phyloP scores from a whole-genome alignment of 805 yeast species.

The Yarrowia alimentaria region DNA sequence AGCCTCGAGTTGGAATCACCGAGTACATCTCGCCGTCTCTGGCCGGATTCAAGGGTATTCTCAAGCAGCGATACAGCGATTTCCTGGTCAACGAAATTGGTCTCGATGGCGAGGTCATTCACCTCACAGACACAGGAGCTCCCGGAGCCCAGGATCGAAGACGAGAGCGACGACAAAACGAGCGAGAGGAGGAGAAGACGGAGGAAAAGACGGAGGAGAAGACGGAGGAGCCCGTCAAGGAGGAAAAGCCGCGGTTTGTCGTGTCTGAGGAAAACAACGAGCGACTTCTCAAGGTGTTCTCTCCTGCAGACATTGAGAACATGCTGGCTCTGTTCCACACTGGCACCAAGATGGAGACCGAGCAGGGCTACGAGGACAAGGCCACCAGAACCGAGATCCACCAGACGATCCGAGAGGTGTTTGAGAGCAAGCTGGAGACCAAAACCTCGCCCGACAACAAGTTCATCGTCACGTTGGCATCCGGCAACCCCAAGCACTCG shows the following conservation, averaged over 20 bases:
- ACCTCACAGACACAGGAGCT: slow-evolving; percentile 70
- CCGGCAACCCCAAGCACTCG: slow-evolving; percentile 45
- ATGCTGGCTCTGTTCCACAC: slow-evolving; percentile 55
- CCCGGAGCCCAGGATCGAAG: slow-evolving; percentile 44
- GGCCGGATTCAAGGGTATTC: slow-evolving; percentile 70
- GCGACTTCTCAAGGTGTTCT: slow-evolving; percentile 54
- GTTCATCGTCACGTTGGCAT: slow-evolving; percentile 60
- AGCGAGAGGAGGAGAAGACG: slow-evolving; percentile 33
- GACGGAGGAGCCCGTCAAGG: slow-evolving; percentile 2
- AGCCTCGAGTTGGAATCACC: slow-evolving; percentile 84
- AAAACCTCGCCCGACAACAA: slow-evolving; percentile 67
- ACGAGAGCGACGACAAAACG: slow-evolving; percentile 32
- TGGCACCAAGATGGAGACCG: slow-evolving; percentile 59
- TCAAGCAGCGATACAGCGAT: slow-evolving; percentile 90
- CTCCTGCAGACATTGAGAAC: slow-evolving; percentile 57
- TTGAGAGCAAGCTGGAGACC: slow-evolving; percentile 73
- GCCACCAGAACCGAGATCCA: slow-evolving; percentile 75
- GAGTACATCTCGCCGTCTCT: slow-evolving; percentile 55
- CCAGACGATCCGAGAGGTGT: slow-evolving; percentile 68
- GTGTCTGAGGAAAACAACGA: slow-evolving; percentile 29
- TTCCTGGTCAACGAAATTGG: slow-evolving; percentile 90
- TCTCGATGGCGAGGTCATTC: slow-evolving; percentile 65
- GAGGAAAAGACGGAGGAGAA: slow-evolving; percentile 28
- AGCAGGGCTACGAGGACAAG: slow-evolving; percentile 60
- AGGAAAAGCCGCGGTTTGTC: slow-evolving; percentile 23